Evolutionary conservation across 2,329 filamentous ascomycete genomes (phyloP).

Genomic region (Colletotrichum filicis): DNA sequence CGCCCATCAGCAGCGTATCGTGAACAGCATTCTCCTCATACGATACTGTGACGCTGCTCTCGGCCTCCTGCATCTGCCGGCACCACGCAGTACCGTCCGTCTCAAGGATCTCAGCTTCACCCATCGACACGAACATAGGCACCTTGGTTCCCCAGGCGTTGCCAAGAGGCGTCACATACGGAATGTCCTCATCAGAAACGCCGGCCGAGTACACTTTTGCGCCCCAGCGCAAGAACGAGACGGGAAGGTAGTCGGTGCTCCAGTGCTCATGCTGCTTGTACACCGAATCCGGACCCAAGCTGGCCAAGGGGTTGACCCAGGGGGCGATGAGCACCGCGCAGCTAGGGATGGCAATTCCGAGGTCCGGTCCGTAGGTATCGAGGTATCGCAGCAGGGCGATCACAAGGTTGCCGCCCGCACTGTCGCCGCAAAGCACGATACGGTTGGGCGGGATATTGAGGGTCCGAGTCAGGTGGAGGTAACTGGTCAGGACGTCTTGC

Average conservation of each 20-base stretch:
- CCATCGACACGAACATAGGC: conserved; percentile 14
- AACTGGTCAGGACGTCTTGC: conserved; percentile 46
- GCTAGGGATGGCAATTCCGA: neutral
- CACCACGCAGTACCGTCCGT: conserved; percentile 16
- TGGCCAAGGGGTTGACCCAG: conserved; percentile 25
- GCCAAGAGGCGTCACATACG: conserved; percentile 21
- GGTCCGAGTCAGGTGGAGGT: conserved; percentile 39
- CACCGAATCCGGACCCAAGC: conserved; percentile 15
- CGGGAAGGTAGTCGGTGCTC: conserved; percentile 22
- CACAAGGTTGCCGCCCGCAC: conserved; percentile 45
- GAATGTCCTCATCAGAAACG: neutral
- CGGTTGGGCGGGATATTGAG: conserved; percentile 40
- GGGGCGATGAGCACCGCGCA: conserved; percentile 12
- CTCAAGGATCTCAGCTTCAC: conserved; percentile 18
- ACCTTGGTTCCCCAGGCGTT: conserved; percentile 12
- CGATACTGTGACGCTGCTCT: neutral
- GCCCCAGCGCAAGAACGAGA: conserved; percentile 22
- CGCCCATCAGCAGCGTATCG: conserved; percentile 16
- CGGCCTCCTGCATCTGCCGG: conserved; percentile 17
- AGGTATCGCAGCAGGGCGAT: conserved; percentile 46
- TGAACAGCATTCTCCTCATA: conserved; percentile 19
- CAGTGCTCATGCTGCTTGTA: conserved; percentile 20
- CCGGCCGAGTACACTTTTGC: conserved; percentile 16
- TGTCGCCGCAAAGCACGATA: conserved; percentile 47
- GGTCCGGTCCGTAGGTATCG: neutral